phyloP scores from a whole-genome alignment of 768 basidiomycete genomes.

The Kwoniella heveanensis region DNA sequence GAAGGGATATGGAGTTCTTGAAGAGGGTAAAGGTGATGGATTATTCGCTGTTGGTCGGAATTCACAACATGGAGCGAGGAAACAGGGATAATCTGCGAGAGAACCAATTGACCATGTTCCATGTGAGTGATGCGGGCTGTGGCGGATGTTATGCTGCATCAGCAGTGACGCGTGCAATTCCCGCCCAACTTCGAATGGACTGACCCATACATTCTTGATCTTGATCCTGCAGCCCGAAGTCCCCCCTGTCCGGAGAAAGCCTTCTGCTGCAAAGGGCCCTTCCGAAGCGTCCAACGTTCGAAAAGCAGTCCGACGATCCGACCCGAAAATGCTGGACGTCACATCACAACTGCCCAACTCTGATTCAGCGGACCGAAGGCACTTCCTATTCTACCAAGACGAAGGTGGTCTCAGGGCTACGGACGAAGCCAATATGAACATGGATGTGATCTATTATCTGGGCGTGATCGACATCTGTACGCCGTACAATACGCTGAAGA shows the following conservation, averaged over 20 bases:
- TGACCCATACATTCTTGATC: background rate
- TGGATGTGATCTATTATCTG: constrained; percentile 85
- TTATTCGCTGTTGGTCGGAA: constrained; percentile 89
- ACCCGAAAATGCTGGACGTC: constrained; percentile 69
- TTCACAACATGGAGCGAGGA: constrained; percentile 86
- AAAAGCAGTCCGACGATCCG: constrained; percentile 79
- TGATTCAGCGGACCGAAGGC: constrained; percentile 65
- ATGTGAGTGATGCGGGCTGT: constrained; percentile 62
- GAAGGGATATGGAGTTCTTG: constrained; percentile 82
- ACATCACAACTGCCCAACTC: constrained; percentile 63
- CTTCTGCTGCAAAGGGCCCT: constrained; percentile 64
- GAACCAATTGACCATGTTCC: constrained; percentile 88
- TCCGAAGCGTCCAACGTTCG: constrained; percentile 82
- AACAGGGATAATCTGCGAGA: constrained; percentile 88
- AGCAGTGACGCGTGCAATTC: background rate
- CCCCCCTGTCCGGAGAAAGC: constrained; percentile 63
- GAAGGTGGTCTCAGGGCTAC: constrained; percentile 91
- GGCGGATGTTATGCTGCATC: background rate
- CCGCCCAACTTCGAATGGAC: no score
- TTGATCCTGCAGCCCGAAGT: constrained; percentile 66
- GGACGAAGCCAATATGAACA: constrained; percentile 72
- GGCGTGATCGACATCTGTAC: constrained; percentile 97
- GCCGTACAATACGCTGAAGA: constrained; percentile 77
- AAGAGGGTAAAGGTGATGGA: constrained; percentile 89
- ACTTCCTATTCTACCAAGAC: constrained; percentile 94